Evolutionary conservation across 495 filamentous ascomycete genomes (phyloP), one percentile per base, ranked within the genome.

Genomic region (Bacidia gigantensis): DNA sequence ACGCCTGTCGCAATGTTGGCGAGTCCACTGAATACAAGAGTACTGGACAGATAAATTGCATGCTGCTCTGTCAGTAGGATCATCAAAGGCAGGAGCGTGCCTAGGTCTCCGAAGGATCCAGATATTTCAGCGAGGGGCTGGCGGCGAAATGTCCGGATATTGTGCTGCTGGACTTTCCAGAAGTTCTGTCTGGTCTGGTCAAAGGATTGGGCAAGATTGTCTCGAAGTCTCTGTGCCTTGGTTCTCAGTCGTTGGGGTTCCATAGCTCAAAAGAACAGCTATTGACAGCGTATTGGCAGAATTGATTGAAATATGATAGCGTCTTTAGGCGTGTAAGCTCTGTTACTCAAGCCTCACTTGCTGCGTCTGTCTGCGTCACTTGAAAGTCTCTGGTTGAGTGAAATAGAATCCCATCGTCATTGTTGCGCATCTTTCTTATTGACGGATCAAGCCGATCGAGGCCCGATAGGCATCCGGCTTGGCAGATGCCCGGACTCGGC

Each of bases 41-140:
- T 95, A 46, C 82, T 80, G 26, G 86, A 76, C 0, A 97, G 78
- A 26, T 83, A 83, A 55, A 97, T 85, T 1, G 81, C 84, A 3
- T 75, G 68, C 46, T 83, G 81, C 17, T 85, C 62, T 0, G 87
- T 79, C 2, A 95, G 79, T 2, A 88, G 86, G 52, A 93, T 82
- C 67, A 90, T 81, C 47, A 96, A 76, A 17, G 90, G 90, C 9
- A 97, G 78, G 24, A 97, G 78, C 2, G 89, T 96, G 23, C 90
- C 90, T 17, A 95, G 72, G 66, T 97, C 90, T 50, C 90, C 90
- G 12, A 97, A 72, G 0, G 88, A 82, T 41, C 90, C 90, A 11
- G 89, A 89, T 55, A 97, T 81, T 70, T 97, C 90, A 23, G 82
- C 72, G 17, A 88, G 68, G 58, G 87, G 85, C 40, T 76, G 66